Evolutionary conservation across 148 eudicot genomes (phyloP), one percentile per base, ranked within the genome.

Genomic region (Drosera capensis): DNA sequence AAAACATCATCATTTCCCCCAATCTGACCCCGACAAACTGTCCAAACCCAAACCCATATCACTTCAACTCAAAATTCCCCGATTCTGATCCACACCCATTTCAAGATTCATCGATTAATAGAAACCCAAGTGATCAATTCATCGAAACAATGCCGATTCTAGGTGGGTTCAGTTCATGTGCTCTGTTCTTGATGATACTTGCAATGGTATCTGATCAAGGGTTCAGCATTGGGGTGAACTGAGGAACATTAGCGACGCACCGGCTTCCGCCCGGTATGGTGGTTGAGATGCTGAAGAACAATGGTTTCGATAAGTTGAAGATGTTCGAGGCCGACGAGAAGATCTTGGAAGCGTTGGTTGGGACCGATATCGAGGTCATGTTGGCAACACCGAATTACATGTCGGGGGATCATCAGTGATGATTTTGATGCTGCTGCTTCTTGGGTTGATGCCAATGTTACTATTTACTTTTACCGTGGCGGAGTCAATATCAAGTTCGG

Each of bases 171-270:
- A n/a, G n/a, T n/a, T n/a, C n/a, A n/a, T n/a, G n/a, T n/a, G 6
- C 20, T 29, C 29, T 29, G 43, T 19, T 40, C 22, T 51, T 13
- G 17, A n/a, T 65, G 46, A 20, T 68, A 4, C 44, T 52, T 8
- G 24, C 47, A 17, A 20, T 52, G 40, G 51, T 38, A 2, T 52
- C 49, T 5, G n/a, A n/a, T n/a, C 45, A 19, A 5, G 74, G 64
- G 18, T 57, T 25, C 0, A 59, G 78, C 14, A 57, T 85, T 24
- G 99, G 99, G 18, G 92, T 92, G 58, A 92, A 92, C 59, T 92
- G 99, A 95, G 99, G 99, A 2, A 92, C 95, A 3, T 73, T 81
- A 94, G 71, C 94, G 2, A 71, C 67, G 12, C 81, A 85, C 53
- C 75, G 68, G 43, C 36, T 85, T 15, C 78, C 95, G 3, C 52